Evolutionary conservation across 2,329 filamentous ascomycete genomes (phyloP).

Genomic region (Cyclaneusma minus): DNA sequence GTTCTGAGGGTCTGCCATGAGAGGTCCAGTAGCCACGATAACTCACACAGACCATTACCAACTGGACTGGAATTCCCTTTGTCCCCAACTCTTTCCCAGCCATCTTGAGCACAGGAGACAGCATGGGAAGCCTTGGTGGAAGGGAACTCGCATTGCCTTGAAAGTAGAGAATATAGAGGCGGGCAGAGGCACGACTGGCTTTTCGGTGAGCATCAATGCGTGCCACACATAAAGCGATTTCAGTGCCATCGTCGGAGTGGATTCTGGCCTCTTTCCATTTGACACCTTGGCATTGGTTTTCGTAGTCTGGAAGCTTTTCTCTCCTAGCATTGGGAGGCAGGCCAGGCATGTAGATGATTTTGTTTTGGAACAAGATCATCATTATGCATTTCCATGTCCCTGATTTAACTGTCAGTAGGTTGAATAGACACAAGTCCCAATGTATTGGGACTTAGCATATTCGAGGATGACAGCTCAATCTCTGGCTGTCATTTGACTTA

Average conservation of each 20-base stretch:
- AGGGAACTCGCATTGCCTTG: slow-evolving; percentile 45
- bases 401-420: too few species aligned
- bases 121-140: slow-evolving; percentile 38
- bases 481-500: slow-evolving; percentile 41
- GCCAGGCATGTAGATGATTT: slow-evolving; percentile 69
- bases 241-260: slow-evolving; percentile 46
- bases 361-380: slow-evolving; percentile 65
- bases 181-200: neutral
- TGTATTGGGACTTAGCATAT: neutral
- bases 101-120: slow-evolving; percentile 34
- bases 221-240: slow-evolving; percentile 40
- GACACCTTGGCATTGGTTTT: slow-evolving; percentile 41
- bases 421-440: too few species aligned
- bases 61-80: slow-evolving; percentile 18
- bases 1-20: slow-evolving; percentile 52
- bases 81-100: slow-evolving; percentile 16
- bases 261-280: slow-evolving; percentile 50
- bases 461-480: slow-evolving; percentile 1
- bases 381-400: slow-evolving; percentile 53
- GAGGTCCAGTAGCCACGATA: slow-evolving; percentile 55
- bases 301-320: slow-evolving; percentile 52
- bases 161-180: slow-evolving; percentile 38
- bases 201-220: slow-evolving; percentile 7
- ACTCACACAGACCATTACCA: slow-evolving; percentile 38
- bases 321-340: slow-evolving; percentile 54